Base-by-base conservation (phyloP, 108 stramenopile species). In the Schizochytrium sp. region DNA sequence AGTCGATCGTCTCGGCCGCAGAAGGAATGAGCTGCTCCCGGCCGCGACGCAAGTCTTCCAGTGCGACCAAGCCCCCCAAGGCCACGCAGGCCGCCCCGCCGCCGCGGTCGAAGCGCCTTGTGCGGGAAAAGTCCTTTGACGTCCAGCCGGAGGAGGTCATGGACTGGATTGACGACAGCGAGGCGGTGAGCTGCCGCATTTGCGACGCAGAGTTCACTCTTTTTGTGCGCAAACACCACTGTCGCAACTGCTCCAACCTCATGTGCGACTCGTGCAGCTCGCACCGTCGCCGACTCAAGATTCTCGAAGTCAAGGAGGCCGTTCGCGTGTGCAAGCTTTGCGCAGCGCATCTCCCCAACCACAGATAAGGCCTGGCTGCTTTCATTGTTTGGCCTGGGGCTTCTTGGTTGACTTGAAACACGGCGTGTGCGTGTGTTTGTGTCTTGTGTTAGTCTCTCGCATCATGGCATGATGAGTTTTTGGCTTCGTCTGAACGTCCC, bases 101-200 rank as follows among this genome's bases (percentile, higher is more conserved):
- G 41, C 63, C 21, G 25, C 48, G 76, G 19, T 34, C 34, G 34
- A 34, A 34, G 34, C 76, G 23, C 48, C 48, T 83, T 23, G 48
- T 47, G 16, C 76, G 76, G 3, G 76, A 83, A 53, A 83, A 83
- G 76, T 53, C 48, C 48, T 83, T 53, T 23, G 76, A 83, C 28
- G 51, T 83, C 10, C 76, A 53, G 25, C 76, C 76, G 0, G 76
- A 83, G 76, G 76, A 53, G n/a, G 76, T 53, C 48, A 21, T 53
- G 48, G 76, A 83, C 76, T 83, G 76, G 76, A 83, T 83, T 23
- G 51, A 47, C 2, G 76, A 83, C 76, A 83, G 51, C 28, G 76
- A 83, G 76, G 76, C 76, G 19, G 51, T 83, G 25, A 83, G 76
- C 51, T 83, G 76, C 76, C 76, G 76, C n/a, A 83, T 83, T 23